phyloP scores from a whole-genome alignment of 345 rosid genomes.

The Syzygium grande region DNA sequence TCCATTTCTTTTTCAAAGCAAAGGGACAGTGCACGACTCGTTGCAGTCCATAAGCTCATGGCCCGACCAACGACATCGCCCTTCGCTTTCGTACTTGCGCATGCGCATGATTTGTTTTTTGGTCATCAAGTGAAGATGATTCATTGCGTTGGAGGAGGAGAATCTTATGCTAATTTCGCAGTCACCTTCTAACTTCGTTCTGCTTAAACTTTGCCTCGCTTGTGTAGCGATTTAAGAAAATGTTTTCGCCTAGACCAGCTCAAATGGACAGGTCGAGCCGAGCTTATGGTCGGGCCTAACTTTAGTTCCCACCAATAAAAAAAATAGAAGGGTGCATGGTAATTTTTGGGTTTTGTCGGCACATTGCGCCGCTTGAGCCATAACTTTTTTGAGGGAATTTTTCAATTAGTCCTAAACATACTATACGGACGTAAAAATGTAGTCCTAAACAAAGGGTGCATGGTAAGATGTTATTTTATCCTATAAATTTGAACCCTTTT shows the following conservation, averaged over 20 bases:
- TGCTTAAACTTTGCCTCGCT: neutral
- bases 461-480: neutral
- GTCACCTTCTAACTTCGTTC: neutral
- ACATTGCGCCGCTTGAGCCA: neutral
- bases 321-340: neutral
- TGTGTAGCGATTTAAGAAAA: neutral
- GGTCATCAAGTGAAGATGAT: neutral
- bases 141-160: neutral
- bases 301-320: neutral
- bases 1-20: neutral
- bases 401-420: rapidly evolving
- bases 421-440: too few species aligned
- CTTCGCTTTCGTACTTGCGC: neutral
- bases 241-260: neutral
- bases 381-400: rapidly evolving
- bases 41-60: too few species aligned
- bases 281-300: neutral
- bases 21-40: neutral
- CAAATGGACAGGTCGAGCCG: neutral
- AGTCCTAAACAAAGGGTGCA: too few species aligned
- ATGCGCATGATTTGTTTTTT: neutral
- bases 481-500: neutral
- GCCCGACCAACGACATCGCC: neutral
- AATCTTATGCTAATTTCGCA: neutral
- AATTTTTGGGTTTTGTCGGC: neutral